Base-by-base conservation (phyloP, 805 yeast species). In the Ogataea neopini region DNA sequence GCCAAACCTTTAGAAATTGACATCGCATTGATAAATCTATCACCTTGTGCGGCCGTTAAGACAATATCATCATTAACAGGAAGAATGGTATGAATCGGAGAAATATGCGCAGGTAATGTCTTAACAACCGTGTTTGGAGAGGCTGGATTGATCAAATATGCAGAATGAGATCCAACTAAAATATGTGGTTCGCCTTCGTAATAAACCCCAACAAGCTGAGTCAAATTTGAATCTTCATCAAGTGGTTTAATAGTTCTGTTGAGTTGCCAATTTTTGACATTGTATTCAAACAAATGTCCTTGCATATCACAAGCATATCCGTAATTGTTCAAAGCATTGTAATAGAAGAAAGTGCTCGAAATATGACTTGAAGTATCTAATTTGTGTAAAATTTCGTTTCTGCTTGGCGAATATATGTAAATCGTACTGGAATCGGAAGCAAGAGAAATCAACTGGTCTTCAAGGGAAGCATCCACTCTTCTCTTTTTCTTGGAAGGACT, bases 21-120 rank as follows among this genome's bases (percentile, higher is more conserved):
- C 60, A 85, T 83, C 30, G 86, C 70, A 62, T 88, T 88, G 54
- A 90, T 75, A 63, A 88, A 89, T 56, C 97, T 77, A 64, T 91
- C 98, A 50, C 83, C 84, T 29, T 72, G 71, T 1, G 97, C 95
- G 43, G 85, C 53, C 9, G 94, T 83, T 36, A 87, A 64, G 56
- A 89, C 80, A 39, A 68, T 70, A 40, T 76, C 76, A 7, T 67
- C 64, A 7, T 59, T 50, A 15, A 74, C 60, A 5, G 75, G 67
- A 30, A 75, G 47, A 9, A 84, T 66, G 10, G 80, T 66, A 56
- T 72, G 74, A 34, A 88, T 76, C 3, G 89, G 84, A 15, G 86
- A 76, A 25, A 87, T 79, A 61, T 88, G 95, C 22, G 92, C 95
- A 1, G 95, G 89, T 61, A 79, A 81, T 1, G 82, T 74, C 54